These are phyloP conservation scores for Sanguinoderma infundibulare DNA, from an alignment of 1,284 basidiomycete species.

Conservation along the genomic window DNA sequence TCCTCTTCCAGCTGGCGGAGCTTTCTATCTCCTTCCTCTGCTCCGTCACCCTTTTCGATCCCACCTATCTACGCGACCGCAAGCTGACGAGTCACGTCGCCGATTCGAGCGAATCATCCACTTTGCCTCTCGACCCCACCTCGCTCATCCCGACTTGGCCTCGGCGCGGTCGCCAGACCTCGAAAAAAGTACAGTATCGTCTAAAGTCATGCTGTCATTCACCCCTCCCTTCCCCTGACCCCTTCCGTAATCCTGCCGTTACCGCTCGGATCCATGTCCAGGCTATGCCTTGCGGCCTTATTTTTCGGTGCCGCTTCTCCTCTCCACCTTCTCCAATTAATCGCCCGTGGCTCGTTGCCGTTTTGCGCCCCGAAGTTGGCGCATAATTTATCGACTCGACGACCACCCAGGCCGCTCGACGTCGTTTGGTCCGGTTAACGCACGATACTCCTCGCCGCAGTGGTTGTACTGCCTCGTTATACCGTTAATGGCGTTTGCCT, in stretches of 20 bases:
- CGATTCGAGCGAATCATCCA: neutral
- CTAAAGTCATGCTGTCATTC: neutral
- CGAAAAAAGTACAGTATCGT: constrained; percentile 18
- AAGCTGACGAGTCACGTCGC: neutral
- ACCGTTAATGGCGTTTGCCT: constrained; percentile 9
- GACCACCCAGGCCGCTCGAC: constrained; percentile 16
- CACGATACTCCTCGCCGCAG: constrained; percentile 1
- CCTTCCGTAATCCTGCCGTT: neutral
- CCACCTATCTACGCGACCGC: neutral
- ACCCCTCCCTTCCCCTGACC: neutral
- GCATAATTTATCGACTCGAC: constrained; percentile 27
- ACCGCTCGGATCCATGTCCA: neutral
- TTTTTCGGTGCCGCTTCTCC: constrained; percentile 21
- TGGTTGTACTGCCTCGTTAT: constrained; percentile 3
- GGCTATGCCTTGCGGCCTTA: constrained; percentile 17
- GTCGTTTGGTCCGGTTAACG: constrained; percentile 23
- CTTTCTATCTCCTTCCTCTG: constrained; percentile 4
- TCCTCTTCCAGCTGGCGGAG: constrained; percentile 12
- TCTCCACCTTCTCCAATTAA: neutral
- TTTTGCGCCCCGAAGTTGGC: constrained; percentile 10
- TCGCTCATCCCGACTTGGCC: neutral
- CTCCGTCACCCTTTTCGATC: neutral
- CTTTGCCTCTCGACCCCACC: neutral
- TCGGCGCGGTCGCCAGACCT: neutral
- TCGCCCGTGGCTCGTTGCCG: constrained; percentile 1